Evolutionary conservation across 495 filamentous ascomycete genomes (phyloP).

Genomic region (Zalerion maritima): DNA sequence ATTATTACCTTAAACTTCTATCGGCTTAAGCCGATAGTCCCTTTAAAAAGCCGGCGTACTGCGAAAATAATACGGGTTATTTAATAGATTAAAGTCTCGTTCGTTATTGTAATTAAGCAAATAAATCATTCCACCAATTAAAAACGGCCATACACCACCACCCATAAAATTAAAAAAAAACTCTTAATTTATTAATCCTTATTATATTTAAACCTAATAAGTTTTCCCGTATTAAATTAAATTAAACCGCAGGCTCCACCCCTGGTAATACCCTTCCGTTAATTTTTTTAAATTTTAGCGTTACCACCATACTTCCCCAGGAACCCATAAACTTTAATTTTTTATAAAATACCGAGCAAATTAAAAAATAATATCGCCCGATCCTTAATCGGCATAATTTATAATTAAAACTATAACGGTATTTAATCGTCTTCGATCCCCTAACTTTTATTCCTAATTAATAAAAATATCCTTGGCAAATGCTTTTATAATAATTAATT

Average conservation of each 20-base stretch:
- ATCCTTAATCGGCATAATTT: slow-evolving; percentile 63
- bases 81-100: slow-evolving; percentile 62
- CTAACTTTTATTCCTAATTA: slow-evolving; percentile 66
- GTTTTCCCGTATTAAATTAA: slow-evolving; percentile 56
- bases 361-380: slow-evolving; percentile 55
- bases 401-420: slow-evolving; percentile 65
- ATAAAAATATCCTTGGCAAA: slow-evolving; percentile 63
- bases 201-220: slow-evolving; percentile 52
- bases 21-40: slow-evolving; percentile 56
- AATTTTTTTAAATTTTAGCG: slow-evolving; percentile 59
- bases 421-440: slow-evolving; percentile 64
- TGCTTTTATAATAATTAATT: slow-evolving; percentile 60
- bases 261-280: slow-evolving; percentile 48
- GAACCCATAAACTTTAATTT: slow-evolving; percentile 67
- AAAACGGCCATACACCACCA: slow-evolving; percentile 53
- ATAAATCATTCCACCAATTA: slow-evolving; percentile 58
- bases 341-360: slow-evolving; percentile 40
- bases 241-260: slow-evolving; percentile 53
- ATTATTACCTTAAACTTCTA: slow-evolving; percentile 59
- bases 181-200: slow-evolving; percentile 52
- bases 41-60: slow-evolving; percentile 54
- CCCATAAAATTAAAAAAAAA: slow-evolving; percentile 51
- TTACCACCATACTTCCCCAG: slow-evolving; percentile 61
- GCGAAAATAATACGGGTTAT: slow-evolving; percentile 51
- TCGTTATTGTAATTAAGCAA: slow-evolving; percentile 65